A percentile compares a stretch with the other conserved stretches of the same genome.
These are phyloP conservation scores for Gossypium thurberi DNA, from an alignment of 345 rosid genomes.

Conservation along the genomic window DNA sequence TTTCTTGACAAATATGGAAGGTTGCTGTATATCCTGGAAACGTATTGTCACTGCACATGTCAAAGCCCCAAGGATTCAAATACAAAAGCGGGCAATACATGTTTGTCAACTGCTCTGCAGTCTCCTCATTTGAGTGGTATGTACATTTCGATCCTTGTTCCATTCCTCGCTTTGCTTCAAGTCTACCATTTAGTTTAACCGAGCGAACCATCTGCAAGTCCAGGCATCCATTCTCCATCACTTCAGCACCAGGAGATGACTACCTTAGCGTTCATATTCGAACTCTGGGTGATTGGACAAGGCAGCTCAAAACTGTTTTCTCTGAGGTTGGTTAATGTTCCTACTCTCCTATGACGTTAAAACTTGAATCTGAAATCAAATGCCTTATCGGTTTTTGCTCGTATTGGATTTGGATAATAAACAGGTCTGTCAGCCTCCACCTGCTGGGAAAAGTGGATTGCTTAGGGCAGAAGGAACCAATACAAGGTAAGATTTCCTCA, in stretches of 20 bases:
- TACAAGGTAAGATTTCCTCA: conserved; percentile 37
- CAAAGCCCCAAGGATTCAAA: conserved; percentile 80
- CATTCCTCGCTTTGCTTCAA: background rate
- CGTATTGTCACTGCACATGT: conserved; percentile 72
- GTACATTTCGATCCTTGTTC: background rate
- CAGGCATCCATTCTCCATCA: conserved; percentile 95
- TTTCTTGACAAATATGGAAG: conserved; percentile 19
- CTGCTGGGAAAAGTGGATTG: conserved; percentile 19
- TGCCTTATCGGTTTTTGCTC: conserved; percentile 1
- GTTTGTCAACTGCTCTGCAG: conserved; percentile 78
- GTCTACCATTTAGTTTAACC: background rate
- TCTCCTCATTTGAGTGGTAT: conserved; percentile 78
- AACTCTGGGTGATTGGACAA: conserved; percentile 83
- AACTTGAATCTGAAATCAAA: background rate
- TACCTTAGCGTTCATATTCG: conserved; percentile 82
- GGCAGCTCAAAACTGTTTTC: conserved; percentile 67
- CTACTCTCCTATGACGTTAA: background rate
- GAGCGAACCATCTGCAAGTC: background rate
- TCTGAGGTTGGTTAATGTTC: conserved; percentile 43
- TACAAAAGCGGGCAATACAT: conserved; percentile 92
- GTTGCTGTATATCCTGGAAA: conserved; percentile 86
- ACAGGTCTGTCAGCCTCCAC: conserved; percentile 33
- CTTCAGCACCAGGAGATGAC: conserved; percentile 86
- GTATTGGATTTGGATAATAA: background rate
- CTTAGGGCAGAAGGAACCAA: conserved; percentile 19